Evolutionary conservation across 345 rosid genomes (phyloP).

Genomic region (Bruguiera parviflora): DNA sequence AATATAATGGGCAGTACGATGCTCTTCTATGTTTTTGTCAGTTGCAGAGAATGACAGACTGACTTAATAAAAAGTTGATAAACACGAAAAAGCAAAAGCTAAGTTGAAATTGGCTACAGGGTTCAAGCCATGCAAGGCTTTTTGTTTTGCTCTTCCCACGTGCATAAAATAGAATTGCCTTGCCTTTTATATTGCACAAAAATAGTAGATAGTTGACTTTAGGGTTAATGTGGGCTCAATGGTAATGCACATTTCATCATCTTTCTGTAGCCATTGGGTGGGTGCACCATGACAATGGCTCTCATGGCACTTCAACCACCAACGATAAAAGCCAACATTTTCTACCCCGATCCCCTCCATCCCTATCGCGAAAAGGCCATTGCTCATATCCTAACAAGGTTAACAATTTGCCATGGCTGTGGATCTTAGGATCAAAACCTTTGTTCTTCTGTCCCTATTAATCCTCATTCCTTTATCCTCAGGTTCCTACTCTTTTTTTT

Average conservation of each 20-base stretch:
- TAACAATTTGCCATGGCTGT: slow-evolving; percentile 37
- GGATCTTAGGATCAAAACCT: slow-evolving; percentile 29
- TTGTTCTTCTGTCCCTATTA: slow-evolving; percentile 38
- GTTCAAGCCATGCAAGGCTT: slow-evolving; percentile 33
- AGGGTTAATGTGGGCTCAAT: slow-evolving; percentile 17
- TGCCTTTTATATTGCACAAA: slow-evolving; percentile 7
- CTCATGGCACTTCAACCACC: slow-evolving; percentile 21
- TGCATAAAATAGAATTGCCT: slow-evolving; percentile 4
- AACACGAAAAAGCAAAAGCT: slow-evolving; percentile 3
- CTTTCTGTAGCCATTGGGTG: slow-evolving; percentile 44
- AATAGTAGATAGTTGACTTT: slow-evolving; percentile 41
- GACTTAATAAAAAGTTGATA: slow-evolving; percentile 2
- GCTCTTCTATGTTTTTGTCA: background rate
- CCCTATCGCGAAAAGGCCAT: slow-evolving; percentile 8
- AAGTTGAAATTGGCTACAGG: background rate
- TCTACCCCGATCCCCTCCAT: slow-evolving; percentile 22
- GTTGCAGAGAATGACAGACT: background rate
- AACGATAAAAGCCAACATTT: slow-evolving; percentile 17
- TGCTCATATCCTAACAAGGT: background rate
- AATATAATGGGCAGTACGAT: background rate
- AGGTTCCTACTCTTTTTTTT: slow-evolving; percentile 13
- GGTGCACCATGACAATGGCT: slow-evolving; percentile 33
- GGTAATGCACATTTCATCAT: slow-evolving; percentile 36
- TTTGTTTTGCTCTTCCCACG: slow-evolving; percentile 9
- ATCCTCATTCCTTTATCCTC: slow-evolving; percentile 36